Percentiles rank a stretch among this genome's conserved stretches.
These are phyloP conservation scores for Auriscalpium microsporum DNA, from an alignment of 768 basidiomycete genomes.

Conservation along the genomic window DNA sequence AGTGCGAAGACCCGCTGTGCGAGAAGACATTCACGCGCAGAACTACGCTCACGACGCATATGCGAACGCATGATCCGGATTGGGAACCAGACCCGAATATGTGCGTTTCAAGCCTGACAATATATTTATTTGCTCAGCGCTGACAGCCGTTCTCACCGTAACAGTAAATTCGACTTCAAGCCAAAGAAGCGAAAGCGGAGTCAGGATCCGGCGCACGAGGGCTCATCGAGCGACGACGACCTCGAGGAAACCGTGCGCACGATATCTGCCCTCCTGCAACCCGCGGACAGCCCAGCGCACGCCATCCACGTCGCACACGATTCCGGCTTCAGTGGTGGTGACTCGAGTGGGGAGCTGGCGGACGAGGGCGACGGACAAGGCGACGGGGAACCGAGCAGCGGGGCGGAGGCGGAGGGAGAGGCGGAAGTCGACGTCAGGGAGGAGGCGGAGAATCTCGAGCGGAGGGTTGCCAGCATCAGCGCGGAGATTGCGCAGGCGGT, in stretches of 20 bases:
- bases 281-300: constrained; percentile 27
- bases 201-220: constrained; percentile 30
- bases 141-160: constrained; percentile 1
- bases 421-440: neutral
- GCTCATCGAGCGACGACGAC: constrained; percentile 40
- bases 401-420: constrained; percentile 1
- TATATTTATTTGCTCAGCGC: neutral
- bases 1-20: constrained; percentile 74
- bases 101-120: constrained; percentile 35
- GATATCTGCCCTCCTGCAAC: constrained; percentile 58
- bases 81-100: constrained; percentile 82
- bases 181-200: constrained; percentile 48
- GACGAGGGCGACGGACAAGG: neutral
- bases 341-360: neutral
- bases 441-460: constrained; percentile 33
- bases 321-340: neutral
- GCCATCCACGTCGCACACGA: constrained; percentile 3
- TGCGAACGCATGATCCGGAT: constrained; percentile 78
- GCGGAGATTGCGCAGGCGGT: constrained; percentile 76
- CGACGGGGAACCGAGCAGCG: constrained; percentile 1
- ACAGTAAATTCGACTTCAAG: constrained; percentile 75
- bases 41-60: constrained; percentile 78
- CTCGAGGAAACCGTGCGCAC: constrained; percentile 68
- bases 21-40: constrained; percentile 85
- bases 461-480: constrained; percentile 67